A percentile compares a stretch with the other conserved stretches of the same genome.
Evolutionary conservation across 805 yeast genomes (phyloP).

Genomic region (Yamadazyma tumulicola): DNA sequence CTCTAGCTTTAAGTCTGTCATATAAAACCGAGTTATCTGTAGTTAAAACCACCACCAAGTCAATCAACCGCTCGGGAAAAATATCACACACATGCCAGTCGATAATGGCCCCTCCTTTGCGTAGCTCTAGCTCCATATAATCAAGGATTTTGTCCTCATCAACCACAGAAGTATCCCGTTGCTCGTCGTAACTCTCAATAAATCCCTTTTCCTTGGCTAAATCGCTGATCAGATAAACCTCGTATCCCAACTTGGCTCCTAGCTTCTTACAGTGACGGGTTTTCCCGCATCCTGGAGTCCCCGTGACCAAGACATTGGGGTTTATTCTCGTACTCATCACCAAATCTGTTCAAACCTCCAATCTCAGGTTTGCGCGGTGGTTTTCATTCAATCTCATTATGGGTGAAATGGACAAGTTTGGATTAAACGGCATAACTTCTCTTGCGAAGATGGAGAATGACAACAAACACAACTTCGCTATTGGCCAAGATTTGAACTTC

Average conservation of each 20-base stretch:
- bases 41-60: constrained; percentile 83
- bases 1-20: constrained; percentile 74
- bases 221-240: constrained; percentile 67
- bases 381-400: constrained; percentile 3
- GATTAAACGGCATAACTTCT: constrained; percentile 60
- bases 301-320: constrained; percentile 87
- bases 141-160: constrained; percentile 90
- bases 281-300: constrained; percentile 94
- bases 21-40: constrained; percentile 69
- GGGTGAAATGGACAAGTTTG: constrained; percentile 57
- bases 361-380: neutral
- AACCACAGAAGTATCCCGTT: constrained; percentile 79
- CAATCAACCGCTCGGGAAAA: constrained; percentile 90
- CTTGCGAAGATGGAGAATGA: constrained; percentile 59
- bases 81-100: constrained; percentile 99
- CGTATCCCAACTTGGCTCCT: constrained; percentile 18
- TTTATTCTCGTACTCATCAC: constrained; percentile 25
- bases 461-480: constrained; percentile 63
- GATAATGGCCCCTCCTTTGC: constrained; percentile 81
- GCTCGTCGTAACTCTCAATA: constrained; percentile 82
- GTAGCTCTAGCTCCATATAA: constrained; percentile 70
- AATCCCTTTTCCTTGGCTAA: constrained; percentile 75
- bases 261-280: constrained; percentile 60
- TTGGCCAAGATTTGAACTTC: constrained; percentile 71
- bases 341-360: neutral